Conservation (phyloP, 257 asterid species). For the Linderniella brevidens region DNA sequence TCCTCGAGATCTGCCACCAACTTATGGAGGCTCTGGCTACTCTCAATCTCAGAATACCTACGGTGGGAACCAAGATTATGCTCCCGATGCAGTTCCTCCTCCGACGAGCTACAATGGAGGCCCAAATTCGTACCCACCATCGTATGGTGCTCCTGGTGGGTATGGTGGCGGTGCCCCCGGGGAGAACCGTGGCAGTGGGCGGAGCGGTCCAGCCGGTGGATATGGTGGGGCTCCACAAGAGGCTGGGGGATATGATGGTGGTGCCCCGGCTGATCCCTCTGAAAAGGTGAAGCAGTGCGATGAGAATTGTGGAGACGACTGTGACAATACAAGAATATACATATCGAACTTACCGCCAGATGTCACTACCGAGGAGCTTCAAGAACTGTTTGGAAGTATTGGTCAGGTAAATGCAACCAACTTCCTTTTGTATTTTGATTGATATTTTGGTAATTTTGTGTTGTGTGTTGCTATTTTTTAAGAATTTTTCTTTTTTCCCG, state of each 20-base stretch:
- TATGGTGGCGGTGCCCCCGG: slow-evolving; percentile 42
- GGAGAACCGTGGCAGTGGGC: slow-evolving; percentile 58
- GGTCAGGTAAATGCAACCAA: slow-evolving; percentile 78
- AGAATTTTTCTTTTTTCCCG: too few species aligned
- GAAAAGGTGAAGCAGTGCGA: slow-evolving; percentile 90
- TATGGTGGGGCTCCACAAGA: slow-evolving; percentile 54
- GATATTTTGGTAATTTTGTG: not conserved
- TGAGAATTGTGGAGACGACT: slow-evolving; percentile 79
- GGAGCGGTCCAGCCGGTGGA: slow-evolving; percentile 59
- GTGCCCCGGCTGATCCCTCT: slow-evolving; percentile 46
- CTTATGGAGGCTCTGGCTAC: slow-evolving; percentile 48
- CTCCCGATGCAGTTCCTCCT: slow-evolving; percentile 67
- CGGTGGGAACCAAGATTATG: slow-evolving; percentile 52
- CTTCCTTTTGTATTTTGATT: slow-evolving; percentile 6
- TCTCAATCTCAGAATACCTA: slow-evolving; percentile 49
- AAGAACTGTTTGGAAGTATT: slow-evolving; percentile 94
- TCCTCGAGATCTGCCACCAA: slow-evolving; percentile 52
- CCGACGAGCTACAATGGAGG: slow-evolving; percentile 90
- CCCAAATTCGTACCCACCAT: slow-evolving; percentile 74
- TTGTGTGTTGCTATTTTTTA: too few species aligned
- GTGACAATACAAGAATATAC: slow-evolving; percentile 93
- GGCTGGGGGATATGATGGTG: slow-evolving; percentile 40
- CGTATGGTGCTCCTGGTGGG: slow-evolving; percentile 75
- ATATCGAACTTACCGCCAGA: slow-evolving; percentile 97
- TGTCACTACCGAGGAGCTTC: slow-evolving; percentile 80